A percentile compares a stretch with the other conserved stretches of the same genome.
Conservation (phyloP, 2,329 filamentous ascomycete species). For the Talaromyces pinophilus region DNA sequence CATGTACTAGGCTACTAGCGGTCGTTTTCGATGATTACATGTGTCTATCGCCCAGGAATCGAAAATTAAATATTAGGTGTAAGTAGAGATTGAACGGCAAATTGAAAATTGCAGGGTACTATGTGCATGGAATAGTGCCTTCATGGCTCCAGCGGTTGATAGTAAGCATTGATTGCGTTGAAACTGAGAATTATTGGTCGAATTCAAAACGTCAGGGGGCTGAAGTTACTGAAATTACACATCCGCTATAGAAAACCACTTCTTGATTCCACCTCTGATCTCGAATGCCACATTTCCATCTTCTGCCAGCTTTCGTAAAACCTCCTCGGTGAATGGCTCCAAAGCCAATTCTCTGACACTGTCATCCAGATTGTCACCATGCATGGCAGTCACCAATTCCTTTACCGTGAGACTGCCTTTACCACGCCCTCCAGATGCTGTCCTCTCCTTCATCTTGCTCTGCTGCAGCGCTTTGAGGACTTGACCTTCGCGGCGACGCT, state of each 20-base stretch:
- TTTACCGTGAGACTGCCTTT: slow-evolving; percentile 26
- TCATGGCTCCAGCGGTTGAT: too few relatives aligned
- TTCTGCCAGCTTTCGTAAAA: slow-evolving; percentile 47
- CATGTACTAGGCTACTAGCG: too few relatives aligned
- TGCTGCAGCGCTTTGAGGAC: slow-evolving; percentile 38
- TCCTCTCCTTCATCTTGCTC: slow-evolving; percentile 30
- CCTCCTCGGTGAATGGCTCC: slow-evolving; percentile 48
- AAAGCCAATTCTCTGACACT: slow-evolving; percentile 37
- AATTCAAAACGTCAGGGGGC: not conserved
- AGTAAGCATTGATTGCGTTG: not conserved
- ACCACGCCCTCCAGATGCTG: slow-evolving; percentile 13
- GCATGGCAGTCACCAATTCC: slow-evolving; percentile 47
- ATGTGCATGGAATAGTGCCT: not conserved
- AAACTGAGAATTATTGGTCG: not conserved
- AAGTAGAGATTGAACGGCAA: too few relatives aligned
- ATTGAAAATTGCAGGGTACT: too few relatives aligned
- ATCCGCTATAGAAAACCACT: slow-evolving; percentile 39
- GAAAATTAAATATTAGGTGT: too few relatives aligned
- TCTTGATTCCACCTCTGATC: slow-evolving; percentile 37
- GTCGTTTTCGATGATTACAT: too few relatives aligned
- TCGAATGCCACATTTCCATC: slow-evolving; percentile 48
- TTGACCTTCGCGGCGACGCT: slow-evolving; percentile 45
- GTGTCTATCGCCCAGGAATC: too few relatives aligned
- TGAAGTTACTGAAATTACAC: not conserved
- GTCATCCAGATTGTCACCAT: slow-evolving; percentile 42